Percentiles rank a stretch among this genome's conserved stretches.
These are phyloP conservation scores for Fagopyrum esculentum DNA, from an alignment of 148 eudicot genomes.

Conservation along the genomic window DNA sequence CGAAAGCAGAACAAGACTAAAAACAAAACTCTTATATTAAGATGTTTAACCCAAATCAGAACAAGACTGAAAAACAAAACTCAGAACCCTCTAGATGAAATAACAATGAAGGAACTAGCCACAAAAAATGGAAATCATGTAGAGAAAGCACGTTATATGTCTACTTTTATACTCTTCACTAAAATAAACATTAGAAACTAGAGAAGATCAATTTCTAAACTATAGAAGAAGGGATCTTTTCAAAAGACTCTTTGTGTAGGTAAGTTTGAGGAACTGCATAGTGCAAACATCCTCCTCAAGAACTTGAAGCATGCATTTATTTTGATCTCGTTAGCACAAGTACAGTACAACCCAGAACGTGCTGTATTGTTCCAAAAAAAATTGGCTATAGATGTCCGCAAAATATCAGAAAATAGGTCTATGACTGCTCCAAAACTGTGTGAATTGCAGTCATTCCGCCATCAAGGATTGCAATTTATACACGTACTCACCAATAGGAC, in stretches of 20 bases:
- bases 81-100: neutral
- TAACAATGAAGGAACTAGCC: neutral
- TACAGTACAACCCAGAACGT: neutral
- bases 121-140: neutral
- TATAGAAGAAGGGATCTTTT: neutral
- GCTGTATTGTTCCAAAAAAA: neutral
- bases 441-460: neutral
- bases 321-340: neutral
- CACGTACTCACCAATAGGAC: slow-evolving; percentile 74
- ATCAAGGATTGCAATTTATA: neutral
- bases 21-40: too few relatives aligned
- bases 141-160: neutral
- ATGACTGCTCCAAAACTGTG: neutral
- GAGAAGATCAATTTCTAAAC: neutral
- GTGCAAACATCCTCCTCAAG: neutral
- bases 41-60: too few relatives aligned
- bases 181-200: neutral
- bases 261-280: neutral
- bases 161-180: neutral
- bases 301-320: neutral
- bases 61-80: too few relatives aligned
- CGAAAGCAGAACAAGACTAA: too few relatives aligned
- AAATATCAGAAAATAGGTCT: neutral
- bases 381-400: neutral
- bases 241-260: neutral